Conservation (phyloP, 2,329 filamentous ascomycete genomes). For the Colletotrichum ledebouriae region DNA sequence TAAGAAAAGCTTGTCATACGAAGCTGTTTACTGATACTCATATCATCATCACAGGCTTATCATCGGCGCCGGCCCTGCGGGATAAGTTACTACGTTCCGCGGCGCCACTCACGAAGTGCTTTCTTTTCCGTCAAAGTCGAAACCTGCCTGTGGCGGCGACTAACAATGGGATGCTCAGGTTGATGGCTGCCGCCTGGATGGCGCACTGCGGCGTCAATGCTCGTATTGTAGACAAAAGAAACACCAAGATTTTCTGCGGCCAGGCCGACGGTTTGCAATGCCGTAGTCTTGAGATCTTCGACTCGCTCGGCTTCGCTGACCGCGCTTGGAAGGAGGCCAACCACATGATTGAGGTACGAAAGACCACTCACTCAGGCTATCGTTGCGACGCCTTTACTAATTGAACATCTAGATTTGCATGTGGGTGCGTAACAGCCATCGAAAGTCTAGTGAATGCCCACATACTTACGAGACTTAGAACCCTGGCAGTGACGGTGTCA, state of each 20-base stretch:
- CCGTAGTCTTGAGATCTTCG: slow-evolving; percentile 79
- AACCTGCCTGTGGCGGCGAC: not conserved
- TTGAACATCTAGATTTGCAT: slow-evolving; percentile 29
- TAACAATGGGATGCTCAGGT: slow-evolving; percentile 49
- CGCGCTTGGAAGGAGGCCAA: slow-evolving; percentile 75
- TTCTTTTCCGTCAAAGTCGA: not conserved
- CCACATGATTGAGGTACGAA: slow-evolving; percentile 74
- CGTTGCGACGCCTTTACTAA: slow-evolving; percentile 34
- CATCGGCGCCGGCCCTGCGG: slow-evolving; percentile 53
- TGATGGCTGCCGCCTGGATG: slow-evolving; percentile 61
- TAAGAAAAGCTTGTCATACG: not conserved
- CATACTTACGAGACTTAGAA: slow-evolving; percentile 61
- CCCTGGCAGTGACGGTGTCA: slow-evolving; percentile 68
- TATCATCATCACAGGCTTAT: slow-evolving; percentile 52
- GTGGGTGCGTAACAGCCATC: slow-evolving; percentile 31
- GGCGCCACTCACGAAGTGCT: not conserved
- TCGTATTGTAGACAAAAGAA: slow-evolving; percentile 61
- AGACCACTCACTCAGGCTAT: not conserved
- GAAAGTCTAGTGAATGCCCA: not conserved
- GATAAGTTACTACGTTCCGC: slow-evolving; percentile 19
- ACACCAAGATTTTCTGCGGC: slow-evolving; percentile 55
- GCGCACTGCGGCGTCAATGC: slow-evolving; percentile 56
- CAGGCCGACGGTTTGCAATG: slow-evolving; percentile 67
- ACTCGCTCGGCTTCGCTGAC: slow-evolving; percentile 77
- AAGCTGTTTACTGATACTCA: slow-evolving; percentile 11